These are phyloP conservation scores for Amoebophrya sp. DNA, from an alignment of 169 alveolate species.

Conservation along the genomic window DNA sequence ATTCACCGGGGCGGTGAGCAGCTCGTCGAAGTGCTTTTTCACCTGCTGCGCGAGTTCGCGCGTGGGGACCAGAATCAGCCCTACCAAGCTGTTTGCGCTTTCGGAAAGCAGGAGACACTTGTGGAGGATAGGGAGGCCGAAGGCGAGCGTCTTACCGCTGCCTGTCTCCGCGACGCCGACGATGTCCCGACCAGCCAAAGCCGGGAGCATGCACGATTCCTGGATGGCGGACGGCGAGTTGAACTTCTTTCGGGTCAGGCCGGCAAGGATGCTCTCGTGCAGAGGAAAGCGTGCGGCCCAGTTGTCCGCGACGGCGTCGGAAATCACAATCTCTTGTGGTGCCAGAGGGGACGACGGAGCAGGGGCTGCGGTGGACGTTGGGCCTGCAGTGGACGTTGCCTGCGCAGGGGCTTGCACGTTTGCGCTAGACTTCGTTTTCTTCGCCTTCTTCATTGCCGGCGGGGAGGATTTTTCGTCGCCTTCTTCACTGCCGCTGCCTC, in stretches of 20 bases:
- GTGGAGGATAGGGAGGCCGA: slow-evolving; percentile 28
- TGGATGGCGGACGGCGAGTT: slow-evolving; percentile 32
- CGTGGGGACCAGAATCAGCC: neutral
- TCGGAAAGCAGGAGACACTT: neutral
- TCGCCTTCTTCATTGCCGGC: no score
- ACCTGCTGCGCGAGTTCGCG: neutral
- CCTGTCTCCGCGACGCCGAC: slow-evolving; percentile 42
- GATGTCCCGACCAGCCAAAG: slow-evolving; percentile 31
- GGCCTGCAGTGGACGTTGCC: no score
- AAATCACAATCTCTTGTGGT: no score
- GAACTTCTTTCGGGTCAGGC: neutral
- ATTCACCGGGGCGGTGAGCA: no score
- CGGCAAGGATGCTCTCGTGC: neutral
- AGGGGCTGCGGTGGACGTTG: no score
- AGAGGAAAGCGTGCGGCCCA: neutral
- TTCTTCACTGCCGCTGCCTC: no score
- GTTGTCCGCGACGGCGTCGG: neutral
- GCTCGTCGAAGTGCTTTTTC: neutral
- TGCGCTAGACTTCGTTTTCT: no score
- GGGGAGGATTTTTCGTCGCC: no score
- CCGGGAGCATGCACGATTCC: slow-evolving; percentile 30
- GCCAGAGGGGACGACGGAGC: no score
- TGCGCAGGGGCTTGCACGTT: no score
- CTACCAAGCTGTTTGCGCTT: neutral
- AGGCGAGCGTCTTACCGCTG: slow-evolving; percentile 38